These are phyloP conservation scores for Fonsecaea erecta DNA, from an alignment of 2,329 filamentous ascomycete genomes.

Conservation along the genomic window DNA sequence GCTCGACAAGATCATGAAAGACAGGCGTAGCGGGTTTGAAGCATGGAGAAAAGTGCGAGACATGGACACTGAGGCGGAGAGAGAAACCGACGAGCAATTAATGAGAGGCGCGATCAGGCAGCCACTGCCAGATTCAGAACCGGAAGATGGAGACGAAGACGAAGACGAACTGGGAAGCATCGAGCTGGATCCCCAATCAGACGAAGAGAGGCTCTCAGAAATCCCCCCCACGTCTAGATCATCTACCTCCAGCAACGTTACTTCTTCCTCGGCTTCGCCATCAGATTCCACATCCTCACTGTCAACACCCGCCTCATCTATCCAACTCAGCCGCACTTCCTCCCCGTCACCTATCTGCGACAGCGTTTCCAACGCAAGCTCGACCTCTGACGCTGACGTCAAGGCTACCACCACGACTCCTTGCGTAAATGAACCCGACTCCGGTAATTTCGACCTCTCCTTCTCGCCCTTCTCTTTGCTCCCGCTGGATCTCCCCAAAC, in stretches of 20 bases:
- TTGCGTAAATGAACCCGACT: not conserved
- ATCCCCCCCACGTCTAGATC: not conserved
- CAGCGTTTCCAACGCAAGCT: slow-evolving; percentile 9
- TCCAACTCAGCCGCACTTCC: slow-evolving; percentile 20
- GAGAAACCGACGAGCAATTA: slow-evolving; percentile 3
- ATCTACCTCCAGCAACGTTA: slow-evolving; percentile 5
- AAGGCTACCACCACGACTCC: slow-evolving; percentile 7
- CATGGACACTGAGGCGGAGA: not conserved
- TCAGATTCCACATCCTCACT: slow-evolving; percentile 9
- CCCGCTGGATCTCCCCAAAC: slow-evolving; percentile 13
- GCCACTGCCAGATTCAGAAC: slow-evolving; percentile 8
- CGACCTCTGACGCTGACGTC: slow-evolving; percentile 9
- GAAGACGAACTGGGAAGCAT: not conserved
- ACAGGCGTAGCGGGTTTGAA: slow-evolving; percentile 6
- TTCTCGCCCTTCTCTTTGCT: slow-evolving; percentile 18
- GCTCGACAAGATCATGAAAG: slow-evolving; percentile 6
- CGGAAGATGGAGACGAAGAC: slow-evolving; percentile 10
- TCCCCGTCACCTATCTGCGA: slow-evolving; percentile 15
- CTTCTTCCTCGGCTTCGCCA: not conserved
- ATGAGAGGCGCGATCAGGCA: slow-evolving; percentile 3
- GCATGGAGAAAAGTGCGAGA: not conserved
- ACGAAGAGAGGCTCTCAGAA: not conserved
- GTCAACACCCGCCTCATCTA: slow-evolving; percentile 20
- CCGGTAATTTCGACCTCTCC: not conserved
- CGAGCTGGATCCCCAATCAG: not conserved